These are phyloP conservation scores for Cladosporium cucumerinum DNA, from an alignment of 2,329 filamentous ascomycete genomes.

Conservation along the genomic window DNA sequence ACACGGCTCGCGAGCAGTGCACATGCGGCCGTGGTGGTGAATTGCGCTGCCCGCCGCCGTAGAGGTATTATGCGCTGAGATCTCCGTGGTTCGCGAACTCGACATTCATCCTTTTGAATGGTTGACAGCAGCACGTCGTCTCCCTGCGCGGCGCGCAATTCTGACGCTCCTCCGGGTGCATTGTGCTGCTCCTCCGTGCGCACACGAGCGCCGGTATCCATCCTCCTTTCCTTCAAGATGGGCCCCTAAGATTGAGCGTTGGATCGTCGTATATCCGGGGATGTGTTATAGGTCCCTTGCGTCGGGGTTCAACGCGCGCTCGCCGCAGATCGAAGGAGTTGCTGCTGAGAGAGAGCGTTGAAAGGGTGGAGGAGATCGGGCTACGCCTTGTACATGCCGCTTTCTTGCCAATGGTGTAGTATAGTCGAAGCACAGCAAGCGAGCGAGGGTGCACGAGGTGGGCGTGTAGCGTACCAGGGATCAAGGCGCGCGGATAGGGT, in stretches of 20 bases:
- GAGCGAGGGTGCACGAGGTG: neutral
- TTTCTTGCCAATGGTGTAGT: neutral
- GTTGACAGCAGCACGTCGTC: slow-evolving; percentile 7
- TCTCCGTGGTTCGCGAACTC: slow-evolving; percentile 9
- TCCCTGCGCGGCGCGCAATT: neutral
- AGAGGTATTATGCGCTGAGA: slow-evolving; percentile 2
- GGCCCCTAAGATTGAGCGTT: slow-evolving; percentile 5
- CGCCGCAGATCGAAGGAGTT: neutral
- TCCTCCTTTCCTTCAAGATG: slow-evolving; percentile 7
- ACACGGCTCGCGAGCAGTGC: slow-evolving; percentile 26
- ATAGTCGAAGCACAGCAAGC: neutral
- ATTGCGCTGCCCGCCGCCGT: slow-evolving; percentile 6
- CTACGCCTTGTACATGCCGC: neutral
- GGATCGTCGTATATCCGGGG: slow-evolving; percentile 12
- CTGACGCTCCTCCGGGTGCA: neutral
- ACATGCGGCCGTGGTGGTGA: slow-evolving; percentile 17
- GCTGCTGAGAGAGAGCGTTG: neutral
- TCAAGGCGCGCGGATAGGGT: neutral
- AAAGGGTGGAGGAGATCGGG: neutral
- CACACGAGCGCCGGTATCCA: slow-evolving; percentile 9
- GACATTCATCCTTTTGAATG: slow-evolving; percentile 6
- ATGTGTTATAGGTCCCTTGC: slow-evolving; percentile 15
- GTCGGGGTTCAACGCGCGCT: slow-evolving; percentile 2
- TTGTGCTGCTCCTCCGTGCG: slow-evolving; percentile 9
- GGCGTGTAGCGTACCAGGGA: neutral